These are phyloP conservation scores for Trichoderma reesei DNA, from an alignment of 495 filamentous ascomycete species.

Conservation along the genomic window DNA sequence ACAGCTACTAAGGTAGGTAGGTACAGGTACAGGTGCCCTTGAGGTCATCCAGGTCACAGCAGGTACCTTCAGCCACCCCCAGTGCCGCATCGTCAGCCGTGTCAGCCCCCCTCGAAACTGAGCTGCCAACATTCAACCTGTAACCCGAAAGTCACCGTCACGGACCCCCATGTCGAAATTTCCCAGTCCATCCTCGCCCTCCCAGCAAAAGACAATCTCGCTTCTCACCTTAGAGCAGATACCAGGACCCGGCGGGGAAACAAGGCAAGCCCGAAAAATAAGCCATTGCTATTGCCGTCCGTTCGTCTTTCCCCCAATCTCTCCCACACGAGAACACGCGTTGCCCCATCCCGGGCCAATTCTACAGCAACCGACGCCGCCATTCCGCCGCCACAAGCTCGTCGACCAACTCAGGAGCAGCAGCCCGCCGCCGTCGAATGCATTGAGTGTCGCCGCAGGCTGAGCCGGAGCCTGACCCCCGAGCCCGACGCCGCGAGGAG, in stretches of 20 bases:
- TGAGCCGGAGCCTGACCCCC: constrained; percentile 8
- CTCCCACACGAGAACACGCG: background rate
- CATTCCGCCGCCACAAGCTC: background rate
- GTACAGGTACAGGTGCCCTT: no score
- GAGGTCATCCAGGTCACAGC: no score
- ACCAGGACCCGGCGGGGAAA: background rate
- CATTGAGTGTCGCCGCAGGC: constrained; percentile 1
- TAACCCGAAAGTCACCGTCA: background rate
- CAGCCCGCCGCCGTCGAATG: background rate
- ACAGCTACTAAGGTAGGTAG: no score
- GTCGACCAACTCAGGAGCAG: background rate
- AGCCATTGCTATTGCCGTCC: no score
- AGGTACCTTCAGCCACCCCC: no score
- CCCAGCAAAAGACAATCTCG: background rate
- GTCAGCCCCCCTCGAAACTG: background rate
- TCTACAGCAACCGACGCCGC: background rate
- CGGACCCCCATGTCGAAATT: constrained; percentile 5
- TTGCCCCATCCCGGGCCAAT: no score
- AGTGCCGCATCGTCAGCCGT: background rate
- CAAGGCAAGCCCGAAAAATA: no score
- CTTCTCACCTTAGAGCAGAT: background rate
- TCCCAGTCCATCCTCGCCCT: background rate
- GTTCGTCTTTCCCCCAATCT: background rate
- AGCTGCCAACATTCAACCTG: no score
- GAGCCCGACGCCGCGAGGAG: background rate